Evolutionary conservation across 768 basidiomycete species (phyloP).

Genomic region (Boletus barrowsii): DNA sequence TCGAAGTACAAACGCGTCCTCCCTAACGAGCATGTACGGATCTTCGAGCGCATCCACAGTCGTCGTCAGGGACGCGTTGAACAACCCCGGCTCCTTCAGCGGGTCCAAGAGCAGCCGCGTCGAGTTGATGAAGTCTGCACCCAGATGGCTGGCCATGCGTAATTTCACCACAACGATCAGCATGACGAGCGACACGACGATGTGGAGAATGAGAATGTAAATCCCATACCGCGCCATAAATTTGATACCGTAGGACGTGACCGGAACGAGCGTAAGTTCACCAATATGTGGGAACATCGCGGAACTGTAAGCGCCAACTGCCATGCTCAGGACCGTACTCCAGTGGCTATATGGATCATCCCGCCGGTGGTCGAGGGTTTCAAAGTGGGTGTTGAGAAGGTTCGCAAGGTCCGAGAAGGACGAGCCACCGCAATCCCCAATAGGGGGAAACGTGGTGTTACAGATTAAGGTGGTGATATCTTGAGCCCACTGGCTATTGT

Average conservation of each 20-base stretch:
- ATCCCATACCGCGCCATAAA: neutral
- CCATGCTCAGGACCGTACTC: constrained; percentile 7
- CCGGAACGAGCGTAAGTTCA: neutral
- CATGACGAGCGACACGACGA: constrained; percentile 9
- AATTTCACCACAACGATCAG: constrained; percentile 7
- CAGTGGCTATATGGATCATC: neutral
- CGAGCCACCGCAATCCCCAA: neutral
- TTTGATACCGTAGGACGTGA: neutral
- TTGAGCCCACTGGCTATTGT: constrained; percentile 11
- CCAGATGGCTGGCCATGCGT: constrained; percentile 2
- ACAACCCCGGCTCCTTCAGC: constrained; percentile 10
- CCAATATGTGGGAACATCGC: neutral
- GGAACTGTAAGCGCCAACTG: constrained; percentile 7
- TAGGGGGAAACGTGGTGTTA: neutral
- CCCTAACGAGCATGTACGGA: constrained; percentile 8
- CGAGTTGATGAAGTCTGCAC: constrained; percentile 6
- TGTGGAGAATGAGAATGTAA: constrained; percentile 9
- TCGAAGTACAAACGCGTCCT: neutral
- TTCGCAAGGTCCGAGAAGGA: constrained; percentile 7
- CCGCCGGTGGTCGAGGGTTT: accelerated
- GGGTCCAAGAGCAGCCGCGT: constrained; percentile 13
- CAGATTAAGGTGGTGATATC: constrained; percentile 18
- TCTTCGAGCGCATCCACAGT: constrained; percentile 1
- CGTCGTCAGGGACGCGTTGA: constrained; percentile 6
- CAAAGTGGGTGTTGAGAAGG: neutral